A percentile compares a stretch with the other conserved stretches of the same genome.
phyloP scores from a whole-genome alignment of 2,329 filamentous ascomycete species.

The Aaosphaeria pasadenensis region DNA sequence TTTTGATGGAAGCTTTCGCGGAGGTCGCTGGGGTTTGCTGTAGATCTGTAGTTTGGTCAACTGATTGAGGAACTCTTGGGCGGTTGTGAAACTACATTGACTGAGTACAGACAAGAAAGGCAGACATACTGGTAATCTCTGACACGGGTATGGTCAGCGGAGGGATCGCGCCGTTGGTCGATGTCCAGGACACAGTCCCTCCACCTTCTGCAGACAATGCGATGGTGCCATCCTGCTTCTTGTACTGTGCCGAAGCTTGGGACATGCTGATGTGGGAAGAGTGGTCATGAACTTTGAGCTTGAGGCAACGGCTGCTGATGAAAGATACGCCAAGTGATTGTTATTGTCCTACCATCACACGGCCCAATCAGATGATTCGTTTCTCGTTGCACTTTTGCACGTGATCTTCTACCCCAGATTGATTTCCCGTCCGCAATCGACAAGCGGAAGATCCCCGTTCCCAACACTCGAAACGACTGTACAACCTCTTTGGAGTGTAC shows the following conservation, averaged over 20 bases:
- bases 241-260: conserved; percentile 59
- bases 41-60: conserved; percentile 59
- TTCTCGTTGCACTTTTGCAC: too few relatives aligned
- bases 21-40: conserved; percentile 90
- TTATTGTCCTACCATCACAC: too few relatives aligned
- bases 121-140: conserved; percentile 73
- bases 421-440: too few relatives aligned
- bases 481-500: too few relatives aligned
- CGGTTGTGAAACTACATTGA: too few relatives aligned
- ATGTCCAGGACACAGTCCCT: conserved; percentile 75
- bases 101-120: not conserved
- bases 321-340: too few relatives aligned
- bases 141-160: conserved; percentile 67
- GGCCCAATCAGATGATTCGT: too few relatives aligned
- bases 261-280: conserved; percentile 27
- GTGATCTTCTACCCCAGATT: too few relatives aligned
- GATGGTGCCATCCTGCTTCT: conserved; percentile 91
- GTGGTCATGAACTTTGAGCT: not conserved
- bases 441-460: too few relatives aligned
- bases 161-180: conserved; percentile 53
- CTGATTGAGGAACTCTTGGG: not conserved
- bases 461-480: too few relatives aligned
- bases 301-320: too few relatives aligned
- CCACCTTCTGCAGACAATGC: conserved; percentile 68
- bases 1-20: conserved; percentile 89